These are phyloP conservation scores for Myxozyma neotropica DNA, from an alignment of 805 yeast species.

Conservation along the genomic window DNA sequence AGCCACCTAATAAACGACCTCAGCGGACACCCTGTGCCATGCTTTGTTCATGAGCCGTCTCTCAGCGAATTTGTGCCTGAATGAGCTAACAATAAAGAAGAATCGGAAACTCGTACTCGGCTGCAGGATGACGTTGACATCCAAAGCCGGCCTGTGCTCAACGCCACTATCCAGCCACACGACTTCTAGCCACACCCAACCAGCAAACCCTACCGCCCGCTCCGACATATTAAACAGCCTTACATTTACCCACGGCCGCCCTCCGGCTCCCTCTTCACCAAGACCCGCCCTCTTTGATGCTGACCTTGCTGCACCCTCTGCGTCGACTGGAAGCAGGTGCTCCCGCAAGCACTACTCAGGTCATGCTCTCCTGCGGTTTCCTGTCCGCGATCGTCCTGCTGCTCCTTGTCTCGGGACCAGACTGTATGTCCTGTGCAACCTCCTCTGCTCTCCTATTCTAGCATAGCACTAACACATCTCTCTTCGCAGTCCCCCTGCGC, in stretches of 20 bases:
- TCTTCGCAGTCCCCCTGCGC: not conserved
- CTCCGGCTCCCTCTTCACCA: not conserved
- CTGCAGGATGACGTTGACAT: no score
- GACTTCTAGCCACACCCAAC: no score
- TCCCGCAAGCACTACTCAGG: not conserved
- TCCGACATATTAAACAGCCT: no score
- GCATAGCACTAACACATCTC: not conserved
- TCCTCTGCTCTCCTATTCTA: not conserved
- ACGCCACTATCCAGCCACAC: not conserved
- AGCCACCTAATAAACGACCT: no score
- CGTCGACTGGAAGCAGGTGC: not conserved
- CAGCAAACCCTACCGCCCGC: no score
- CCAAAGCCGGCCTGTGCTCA: slow-evolving; percentile 1
- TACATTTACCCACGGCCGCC: no score
- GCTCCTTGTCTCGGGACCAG: not conserved
- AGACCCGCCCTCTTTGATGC: not conserved
- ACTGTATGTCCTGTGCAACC: not conserved
- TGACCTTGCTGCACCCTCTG: not conserved
- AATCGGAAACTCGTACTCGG: not conserved
- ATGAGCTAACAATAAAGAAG: no score
- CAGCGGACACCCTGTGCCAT: no score
- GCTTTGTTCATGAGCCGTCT: no score
- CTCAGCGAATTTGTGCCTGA: no score
- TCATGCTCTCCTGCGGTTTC: not conserved
- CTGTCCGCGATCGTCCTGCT: not conserved